phyloP scores from a whole-genome alignment of 805 yeast species.

The Yarrowia keelungensis region DNA sequence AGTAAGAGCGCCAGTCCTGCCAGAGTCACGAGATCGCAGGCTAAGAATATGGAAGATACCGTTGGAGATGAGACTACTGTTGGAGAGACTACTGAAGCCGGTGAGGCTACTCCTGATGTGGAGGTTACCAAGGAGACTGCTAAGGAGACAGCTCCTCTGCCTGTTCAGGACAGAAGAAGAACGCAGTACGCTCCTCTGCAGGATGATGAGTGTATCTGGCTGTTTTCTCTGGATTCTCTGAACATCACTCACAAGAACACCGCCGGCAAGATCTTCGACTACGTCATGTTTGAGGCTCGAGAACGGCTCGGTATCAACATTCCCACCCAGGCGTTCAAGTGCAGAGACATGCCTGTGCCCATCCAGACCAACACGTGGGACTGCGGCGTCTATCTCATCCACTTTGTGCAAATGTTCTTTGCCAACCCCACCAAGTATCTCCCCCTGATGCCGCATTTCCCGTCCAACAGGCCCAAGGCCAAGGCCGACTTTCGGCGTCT shows the following conservation, averaged over 20 bases:
- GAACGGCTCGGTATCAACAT: constrained; percentile 64
- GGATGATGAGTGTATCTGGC: constrained; percentile 35
- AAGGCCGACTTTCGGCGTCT: constrained; percentile 12
- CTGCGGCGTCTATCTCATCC: constrained; percentile 91
- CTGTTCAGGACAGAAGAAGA: neutral
- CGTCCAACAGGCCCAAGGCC: constrained; percentile 7
- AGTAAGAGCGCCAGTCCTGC: no score
- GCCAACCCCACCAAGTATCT: constrained; percentile 46
- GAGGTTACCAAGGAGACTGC: neutral
- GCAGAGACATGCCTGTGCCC: constrained; percentile 67
- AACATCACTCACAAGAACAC: constrained; percentile 46
- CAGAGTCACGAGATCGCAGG: neutral
- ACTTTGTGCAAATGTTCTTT: constrained; percentile 51
- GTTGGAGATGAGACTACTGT: no score
- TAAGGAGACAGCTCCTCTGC: neutral
- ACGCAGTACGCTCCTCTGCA: neutral
- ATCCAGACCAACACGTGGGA: constrained; percentile 88
- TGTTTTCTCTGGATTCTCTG: constrained; percentile 79
- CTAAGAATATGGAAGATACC: no score
- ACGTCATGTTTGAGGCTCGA: constrained; percentile 54
- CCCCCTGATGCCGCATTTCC: constrained; percentile 38
- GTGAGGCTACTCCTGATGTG: no score
- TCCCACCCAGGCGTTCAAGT: constrained; percentile 56
- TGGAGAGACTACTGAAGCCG: no score
- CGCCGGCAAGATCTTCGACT: constrained; percentile 46